Conservation (phyloP, 2,329 filamentous ascomycete species). For the Alternaria brassicae region DNA sequence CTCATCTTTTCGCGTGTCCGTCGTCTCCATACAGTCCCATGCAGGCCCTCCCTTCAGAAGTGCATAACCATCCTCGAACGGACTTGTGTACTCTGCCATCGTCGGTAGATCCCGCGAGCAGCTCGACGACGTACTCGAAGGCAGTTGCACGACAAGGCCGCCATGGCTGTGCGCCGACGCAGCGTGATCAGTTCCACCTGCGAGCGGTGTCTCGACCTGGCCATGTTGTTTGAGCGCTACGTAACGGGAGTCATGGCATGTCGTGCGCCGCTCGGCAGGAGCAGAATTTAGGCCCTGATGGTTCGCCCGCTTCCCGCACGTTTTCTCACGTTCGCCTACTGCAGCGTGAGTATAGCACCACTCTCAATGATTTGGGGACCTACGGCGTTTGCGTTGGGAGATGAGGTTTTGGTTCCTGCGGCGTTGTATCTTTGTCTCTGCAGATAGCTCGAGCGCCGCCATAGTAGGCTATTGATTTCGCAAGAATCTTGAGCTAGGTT, state of each 20-base stretch:
- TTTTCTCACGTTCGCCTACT: background rate
- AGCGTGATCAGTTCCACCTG: background rate
- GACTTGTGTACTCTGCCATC: background rate
- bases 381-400: background rate
- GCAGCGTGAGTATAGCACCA: background rate
- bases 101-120: background rate
- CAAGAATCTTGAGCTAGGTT: background rate
- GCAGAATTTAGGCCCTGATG: background rate
- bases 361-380: background rate
- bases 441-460: background rate
- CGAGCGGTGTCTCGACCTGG: background rate
- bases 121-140: background rate
- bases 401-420: background rate
- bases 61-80: background rate
- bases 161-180: background rate
- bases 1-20: background rate
- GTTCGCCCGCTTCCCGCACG: background rate
- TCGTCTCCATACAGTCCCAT: background rate
- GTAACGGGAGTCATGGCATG: background rate
- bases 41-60: background rate
- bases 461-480: background rate
- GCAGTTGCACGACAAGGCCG: background rate
- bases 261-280: background rate
- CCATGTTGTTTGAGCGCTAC: background rate
- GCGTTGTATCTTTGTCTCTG: background rate